Conservation (phyloP, 768 basidiomycete species). For the Tylopilus intermedius region DNA sequence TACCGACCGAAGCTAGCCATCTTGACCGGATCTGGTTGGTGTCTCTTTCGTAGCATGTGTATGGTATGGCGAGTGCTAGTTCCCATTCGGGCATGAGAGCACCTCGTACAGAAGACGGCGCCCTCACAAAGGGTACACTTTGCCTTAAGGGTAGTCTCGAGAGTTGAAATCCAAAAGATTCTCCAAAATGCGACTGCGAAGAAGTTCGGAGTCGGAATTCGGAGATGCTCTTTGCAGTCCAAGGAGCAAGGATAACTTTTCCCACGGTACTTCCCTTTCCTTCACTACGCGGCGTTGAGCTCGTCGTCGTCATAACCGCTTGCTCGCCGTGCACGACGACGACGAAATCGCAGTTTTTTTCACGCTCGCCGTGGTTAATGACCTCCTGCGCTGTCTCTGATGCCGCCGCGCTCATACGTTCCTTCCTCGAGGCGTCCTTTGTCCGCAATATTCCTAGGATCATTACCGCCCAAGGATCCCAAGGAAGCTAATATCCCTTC, state of each 20-base stretch:
- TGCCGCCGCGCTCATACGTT: constrained; percentile 47
- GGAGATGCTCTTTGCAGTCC: constrained; percentile 3
- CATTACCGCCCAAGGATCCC: constrained; percentile 38
- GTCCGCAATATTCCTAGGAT: constrained; percentile 57
- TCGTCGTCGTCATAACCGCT: constrained; percentile 18
- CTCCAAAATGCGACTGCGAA: too few relatives aligned
- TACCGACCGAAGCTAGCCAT: background rate
- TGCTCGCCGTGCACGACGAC: constrained; percentile 28
- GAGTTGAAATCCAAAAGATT: too few relatives aligned
- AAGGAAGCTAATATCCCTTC: constrained; percentile 48
- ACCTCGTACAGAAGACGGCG: too few relatives aligned
- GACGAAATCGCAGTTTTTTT: constrained; percentile 11
- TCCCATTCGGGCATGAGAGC: background rate
- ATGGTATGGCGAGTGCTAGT: background rate
- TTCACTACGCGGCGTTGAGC: constrained; percentile 10
- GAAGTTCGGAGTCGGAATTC: constrained; percentile 20
- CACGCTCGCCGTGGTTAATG: constrained; percentile 25
- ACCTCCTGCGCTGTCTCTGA: constrained; percentile 29
- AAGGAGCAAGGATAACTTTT: constrained; percentile 4
- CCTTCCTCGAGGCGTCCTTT: constrained; percentile 46
- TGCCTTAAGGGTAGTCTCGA: too few relatives aligned
- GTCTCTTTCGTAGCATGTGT: background rate
- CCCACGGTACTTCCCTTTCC: constrained; percentile 26
- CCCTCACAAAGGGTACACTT: too few relatives aligned
- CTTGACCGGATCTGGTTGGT: background rate